Conservation (phyloP, 2,329 filamentous ascomycete species). For the Orbilia blumenaviensis region DNA sequence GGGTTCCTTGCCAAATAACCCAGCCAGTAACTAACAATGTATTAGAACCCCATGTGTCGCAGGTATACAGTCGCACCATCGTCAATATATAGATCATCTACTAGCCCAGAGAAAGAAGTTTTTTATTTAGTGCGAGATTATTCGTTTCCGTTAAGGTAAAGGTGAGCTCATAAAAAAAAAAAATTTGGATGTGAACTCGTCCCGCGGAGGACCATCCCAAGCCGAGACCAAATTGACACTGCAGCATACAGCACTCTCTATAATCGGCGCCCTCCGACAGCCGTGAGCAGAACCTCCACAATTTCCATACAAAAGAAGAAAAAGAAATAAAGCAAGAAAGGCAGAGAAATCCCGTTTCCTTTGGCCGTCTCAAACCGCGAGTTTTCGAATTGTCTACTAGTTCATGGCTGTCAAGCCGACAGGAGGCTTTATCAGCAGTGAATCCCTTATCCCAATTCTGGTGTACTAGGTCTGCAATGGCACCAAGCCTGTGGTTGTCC, state of each 20-base stretch:
- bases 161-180: not conserved
- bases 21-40: not conserved
- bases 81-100: not conserved
- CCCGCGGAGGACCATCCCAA: not conserved
- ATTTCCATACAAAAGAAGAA: not conserved
- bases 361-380: slow-evolving; percentile 14
- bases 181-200: not conserved
- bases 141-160: not conserved
- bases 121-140: not conserved
- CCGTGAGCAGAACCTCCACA: not conserved
- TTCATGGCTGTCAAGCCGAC: not conserved
- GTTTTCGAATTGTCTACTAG: slow-evolving; percentile 5
- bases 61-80: slow-evolving; percentile 23
- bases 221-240: not conserved
- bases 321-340: not conserved
- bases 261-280: not conserved
- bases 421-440: not conserved
- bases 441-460: not conserved
- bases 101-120: too few species aligned
- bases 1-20: not conserved
- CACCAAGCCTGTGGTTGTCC: not conserved
- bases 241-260: not conserved
- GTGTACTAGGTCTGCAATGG: not conserved
- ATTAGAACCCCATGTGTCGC: slow-evolving; percentile 39
- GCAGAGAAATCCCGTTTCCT: slow-evolving; percentile 1